Evolutionary conservation across 306 rosid genomes (phyloP).

Genomic region (Pyrus pyrifolia): DNA sequence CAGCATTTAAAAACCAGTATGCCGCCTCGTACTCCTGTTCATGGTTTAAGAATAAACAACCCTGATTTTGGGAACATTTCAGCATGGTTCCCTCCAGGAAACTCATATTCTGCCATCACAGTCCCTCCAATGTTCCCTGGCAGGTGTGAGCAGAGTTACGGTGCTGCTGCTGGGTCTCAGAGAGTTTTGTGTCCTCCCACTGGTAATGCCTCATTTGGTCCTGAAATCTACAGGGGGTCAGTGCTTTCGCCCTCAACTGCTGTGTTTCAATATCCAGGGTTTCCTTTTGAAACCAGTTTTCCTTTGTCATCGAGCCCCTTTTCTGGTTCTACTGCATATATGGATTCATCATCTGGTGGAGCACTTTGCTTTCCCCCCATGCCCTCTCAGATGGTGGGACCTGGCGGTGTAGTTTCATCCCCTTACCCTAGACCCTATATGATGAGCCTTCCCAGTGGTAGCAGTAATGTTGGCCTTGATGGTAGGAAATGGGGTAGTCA

Average conservation of each 20-base stretch:
- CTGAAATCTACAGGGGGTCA: slow-evolving; percentile 74
- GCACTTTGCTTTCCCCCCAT: slow-evolving; percentile 74
- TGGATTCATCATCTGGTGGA: slow-evolving; percentile 71
- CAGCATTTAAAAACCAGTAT: slow-evolving; percentile 49
- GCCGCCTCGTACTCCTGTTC: slow-evolving; percentile 38
- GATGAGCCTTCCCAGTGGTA: slow-evolving; percentile 72
- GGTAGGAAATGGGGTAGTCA: slow-evolving; percentile 88
- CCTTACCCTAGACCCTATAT: slow-evolving; percentile 63
- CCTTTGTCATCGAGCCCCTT: slow-evolving; percentile 67
- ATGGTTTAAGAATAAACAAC: slow-evolving; percentile 50
- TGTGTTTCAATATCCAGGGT: slow-evolving; percentile 72
- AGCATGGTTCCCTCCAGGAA: slow-evolving; percentile 76
- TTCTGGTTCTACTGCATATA: slow-evolving; percentile 73
- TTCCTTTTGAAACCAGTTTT: slow-evolving; percentile 80
- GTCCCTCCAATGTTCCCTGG: slow-evolving; percentile 70
- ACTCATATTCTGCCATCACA: slow-evolving; percentile 56
- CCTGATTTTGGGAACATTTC: slow-evolving; percentile 67
- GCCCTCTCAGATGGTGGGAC: slow-evolving; percentile 75
- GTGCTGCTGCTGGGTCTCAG: slow-evolving; percentile 57
- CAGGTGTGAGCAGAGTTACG: slow-evolving; percentile 77
- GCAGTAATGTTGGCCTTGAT: slow-evolving; percentile 60
- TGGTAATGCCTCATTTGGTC: slow-evolving; percentile 51
- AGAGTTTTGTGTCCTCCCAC: slow-evolving; percentile 65
- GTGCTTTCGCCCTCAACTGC: slow-evolving; percentile 86
- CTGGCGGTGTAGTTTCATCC: slow-evolving; percentile 61